Base-by-base conservation (phyloP, 1,284 basidiomycete genomes). In the Ustilago trichophora region DNA sequence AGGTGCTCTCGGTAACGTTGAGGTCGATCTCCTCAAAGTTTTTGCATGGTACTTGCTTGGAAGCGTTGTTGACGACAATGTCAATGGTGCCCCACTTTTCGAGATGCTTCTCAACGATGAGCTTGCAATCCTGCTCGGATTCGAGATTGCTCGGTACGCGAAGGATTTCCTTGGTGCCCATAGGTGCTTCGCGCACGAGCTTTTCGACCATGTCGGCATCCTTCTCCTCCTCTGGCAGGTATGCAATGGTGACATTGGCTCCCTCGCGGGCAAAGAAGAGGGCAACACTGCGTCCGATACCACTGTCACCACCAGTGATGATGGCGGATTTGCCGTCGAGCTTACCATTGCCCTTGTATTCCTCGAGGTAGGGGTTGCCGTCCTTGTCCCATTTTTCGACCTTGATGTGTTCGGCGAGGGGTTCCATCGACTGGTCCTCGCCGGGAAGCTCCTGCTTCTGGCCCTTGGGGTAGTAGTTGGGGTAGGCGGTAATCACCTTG, bases 191-290 rank as follows among this genome's bases (percentile, higher is more conserved):
- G 15, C 47, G 40, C 25, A 67, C 65, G 4, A 74, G 46, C 52
- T 57, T 40, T 40, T 66, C 66, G n/a, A 75, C 65, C 16, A 31
- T 35, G 4, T 71, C 44, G 16, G 66, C 74, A 78, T 90, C 88
- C 55, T 85, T 82, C 68, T 86, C 82, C 80, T 89, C 88, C 67
- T 87, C 83, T 5, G 86, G 85, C 2, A 89, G 83, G 78, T 88
- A 86, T n/a, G 84, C 84, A 58, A 89, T 87, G 0, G 87, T 87
- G n/a, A 89, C 84, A 44, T 87, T 87, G 13, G 85, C 85, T 2
- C 88, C 88, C 75, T 89, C 88, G 15, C 87, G 83, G 1, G 87
- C 87, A 67, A 87, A 88, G 78, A 87, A 84, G 55, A 87, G 84
- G 9, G 87, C 87, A 1, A 85, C 86, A 1, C 85, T 79, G 22